Evolutionary conservation across 2,329 filamentous ascomycete species (phyloP).

Genomic region (Monosporascus ibericus): DNA sequence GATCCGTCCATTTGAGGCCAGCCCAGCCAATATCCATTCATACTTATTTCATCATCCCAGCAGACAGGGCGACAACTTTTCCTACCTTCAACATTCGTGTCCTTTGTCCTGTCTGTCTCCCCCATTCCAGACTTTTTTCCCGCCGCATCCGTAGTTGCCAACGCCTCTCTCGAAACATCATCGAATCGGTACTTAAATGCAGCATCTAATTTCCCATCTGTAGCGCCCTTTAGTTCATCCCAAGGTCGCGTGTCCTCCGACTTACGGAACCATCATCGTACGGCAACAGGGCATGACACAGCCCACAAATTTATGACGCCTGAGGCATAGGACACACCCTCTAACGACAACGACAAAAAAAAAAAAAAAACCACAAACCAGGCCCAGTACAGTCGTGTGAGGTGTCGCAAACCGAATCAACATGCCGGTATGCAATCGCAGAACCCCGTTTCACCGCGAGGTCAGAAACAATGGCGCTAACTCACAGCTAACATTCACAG

Average conservation of each 20-base stretch:
- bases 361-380: constrained; percentile 8
- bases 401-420: constrained; percentile 13
- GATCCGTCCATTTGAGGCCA: too few species aligned
- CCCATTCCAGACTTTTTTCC: not conserved
- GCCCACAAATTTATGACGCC: constrained; percentile 23
- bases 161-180: not conserved
- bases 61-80: not conserved
- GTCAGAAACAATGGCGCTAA: constrained; percentile 10
- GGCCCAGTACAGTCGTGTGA: constrained; percentile 7
- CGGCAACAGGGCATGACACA: constrained; percentile 18
- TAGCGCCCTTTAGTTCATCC: not conserved
- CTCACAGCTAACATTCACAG: constrained; percentile 25
- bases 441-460: not conserved
- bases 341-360: constrained; percentile 21
- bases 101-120: not conserved
- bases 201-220: not conserved
- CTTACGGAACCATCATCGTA: not conserved
- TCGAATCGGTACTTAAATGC: not conserved
- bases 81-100: not conserved
- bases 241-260: not conserved
- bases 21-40: too few species aligned
- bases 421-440: constrained; percentile 31
- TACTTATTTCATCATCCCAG: too few species aligned
- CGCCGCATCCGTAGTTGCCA: not conserved
- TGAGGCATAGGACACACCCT: constrained; percentile 14